Base-by-base conservation (phyloP, 1,139 yeast species). In the Sugiyamaella sp. region DNA sequence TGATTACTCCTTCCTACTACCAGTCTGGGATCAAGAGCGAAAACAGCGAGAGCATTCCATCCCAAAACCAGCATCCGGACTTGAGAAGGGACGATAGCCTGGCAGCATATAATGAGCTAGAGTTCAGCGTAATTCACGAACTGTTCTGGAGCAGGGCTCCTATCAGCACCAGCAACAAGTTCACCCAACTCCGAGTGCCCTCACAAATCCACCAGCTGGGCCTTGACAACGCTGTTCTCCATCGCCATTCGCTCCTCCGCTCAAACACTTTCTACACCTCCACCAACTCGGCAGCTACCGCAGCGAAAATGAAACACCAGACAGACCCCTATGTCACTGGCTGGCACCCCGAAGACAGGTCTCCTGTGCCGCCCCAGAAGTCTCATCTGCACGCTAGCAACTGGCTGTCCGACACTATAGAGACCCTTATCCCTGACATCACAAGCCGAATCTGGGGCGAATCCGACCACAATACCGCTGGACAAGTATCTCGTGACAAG, bases 91-190 rank as follows among this genome's bases (percentile, higher is more conserved):
- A 16, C 14, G 40, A 16, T 16, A 19, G 40, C 20, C n/a, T n/a
- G n/a, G n/a, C 22, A 12, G 22, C 20, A 24, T 4, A 17, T 17
- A 14, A 27, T 8, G 17, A 32, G 12, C 52, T 56, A 6, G 63
- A 61, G n/a, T 39, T 63, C 19, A 53, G 55, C 21, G 44, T 57
- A 10, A 53, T 62, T 6, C 57, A 66, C 22, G 48, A 57, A 9
- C 50, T 63, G 42, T 62, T 63, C 47, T 63, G 66, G 66, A 48
- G 54, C 16, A 62, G 64, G 1, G 49, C 58, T 17, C 48, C 55
- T n/a, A 55, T 63, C 2, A 48, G 57, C 4, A 51, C 59, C 12
- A 52, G 57, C 22, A 52, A 53, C 16, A 49, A 53, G 24, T 54
- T 61, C 20, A 46, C 52, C 14, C 52, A 51, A 5, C 51, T 62